Evolutionary conservation across 139 green algal species (phyloP).

Genomic region (Picochlorum sp.): DNA sequence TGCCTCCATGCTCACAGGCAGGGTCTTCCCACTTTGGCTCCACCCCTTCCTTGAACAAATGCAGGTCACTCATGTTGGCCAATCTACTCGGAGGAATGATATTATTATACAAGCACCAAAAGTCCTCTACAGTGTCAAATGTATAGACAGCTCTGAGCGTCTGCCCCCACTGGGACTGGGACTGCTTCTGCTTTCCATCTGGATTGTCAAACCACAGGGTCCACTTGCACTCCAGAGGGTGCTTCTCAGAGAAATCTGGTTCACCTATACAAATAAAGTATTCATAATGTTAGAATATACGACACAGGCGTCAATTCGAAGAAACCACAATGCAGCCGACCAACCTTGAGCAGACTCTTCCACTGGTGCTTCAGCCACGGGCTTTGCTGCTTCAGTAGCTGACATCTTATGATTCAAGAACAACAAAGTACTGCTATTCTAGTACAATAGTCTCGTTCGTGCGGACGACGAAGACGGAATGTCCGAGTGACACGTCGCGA

Average conservation of each 20-base stretch:
- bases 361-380: too few species aligned
- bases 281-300: neutral
- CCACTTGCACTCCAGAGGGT: conserved; percentile 81
- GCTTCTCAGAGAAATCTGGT: conserved; percentile 64
- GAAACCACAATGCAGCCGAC: too few species aligned
- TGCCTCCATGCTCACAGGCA: conserved; percentile 74
- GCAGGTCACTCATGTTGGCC: conserved; percentile 74
- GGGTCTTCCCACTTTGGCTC: conserved; percentile 99
- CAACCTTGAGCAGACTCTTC: too few species aligned
- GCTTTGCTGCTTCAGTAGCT: too few species aligned
- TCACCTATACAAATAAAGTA: conserved; percentile 17
- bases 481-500: too few species aligned
- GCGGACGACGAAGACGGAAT: too few species aligned
- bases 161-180: conserved; percentile 53
- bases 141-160: conserved; percentile 82
- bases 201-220: conserved; percentile 98
- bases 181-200: conserved; percentile 55
- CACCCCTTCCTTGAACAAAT: conserved; percentile 95
- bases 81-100: conserved; percentile 87
- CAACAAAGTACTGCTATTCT: too few species aligned
- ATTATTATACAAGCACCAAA: conserved; percentile 99
- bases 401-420: too few species aligned
- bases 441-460: too few species aligned
- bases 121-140: conserved; percentile 96
- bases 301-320: too few species aligned